Percentiles rank a stretch among this genome's conserved stretches.
Conservation (phyloP, 2,329 filamentous ascomycete species). For the Fusarium xylarioides region DNA sequence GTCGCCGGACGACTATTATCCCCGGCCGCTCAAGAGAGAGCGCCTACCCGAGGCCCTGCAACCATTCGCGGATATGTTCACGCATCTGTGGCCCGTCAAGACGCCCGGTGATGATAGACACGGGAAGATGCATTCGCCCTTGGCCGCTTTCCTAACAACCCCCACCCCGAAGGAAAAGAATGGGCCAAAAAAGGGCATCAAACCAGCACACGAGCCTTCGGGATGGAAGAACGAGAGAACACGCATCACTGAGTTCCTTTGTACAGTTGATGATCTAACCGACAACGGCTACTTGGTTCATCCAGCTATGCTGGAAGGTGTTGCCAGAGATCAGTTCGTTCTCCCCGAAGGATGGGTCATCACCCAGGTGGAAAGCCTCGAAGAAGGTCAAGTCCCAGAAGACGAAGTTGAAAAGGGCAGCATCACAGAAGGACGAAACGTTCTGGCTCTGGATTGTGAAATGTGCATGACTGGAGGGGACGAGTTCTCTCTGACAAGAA, state of each 20-base stretch:
- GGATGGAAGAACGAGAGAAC: conserved; percentile 80
- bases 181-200: conserved; percentile 64
- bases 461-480: conserved; percentile 91
- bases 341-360: conserved; percentile 83
- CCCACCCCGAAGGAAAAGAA: conserved; percentile 74
- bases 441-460: conserved; percentile 91
- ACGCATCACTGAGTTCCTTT: conserved; percentile 82
- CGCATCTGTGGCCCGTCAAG: conserved; percentile 87
- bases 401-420: conserved; percentile 80
- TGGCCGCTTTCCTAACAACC: conserved; percentile 83
- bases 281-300: conserved; percentile 89
- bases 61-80: conserved; percentile 83
- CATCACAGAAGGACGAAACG: conserved; percentile 80
- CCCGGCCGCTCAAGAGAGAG: conserved; percentile 60
- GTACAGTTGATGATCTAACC: conserved; percentile 75
- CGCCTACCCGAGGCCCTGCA: conserved; percentile 64
- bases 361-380: conserved; percentile 72
- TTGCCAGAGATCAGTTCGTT: conserved; percentile 62
- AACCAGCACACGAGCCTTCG: conserved; percentile 69
- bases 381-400: conserved; percentile 75
- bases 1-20: conserved; percentile 69
- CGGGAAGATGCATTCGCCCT: conserved; percentile 83
- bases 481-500: conserved; percentile 84
- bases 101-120: conserved; percentile 86
- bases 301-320: conserved; percentile 74